Evolutionary conservation across 2,329 filamentous ascomycete species (phyloP), one percentile per base, ranked within the genome.

Genomic region (Colletotrichum chrysophilum): DNA sequence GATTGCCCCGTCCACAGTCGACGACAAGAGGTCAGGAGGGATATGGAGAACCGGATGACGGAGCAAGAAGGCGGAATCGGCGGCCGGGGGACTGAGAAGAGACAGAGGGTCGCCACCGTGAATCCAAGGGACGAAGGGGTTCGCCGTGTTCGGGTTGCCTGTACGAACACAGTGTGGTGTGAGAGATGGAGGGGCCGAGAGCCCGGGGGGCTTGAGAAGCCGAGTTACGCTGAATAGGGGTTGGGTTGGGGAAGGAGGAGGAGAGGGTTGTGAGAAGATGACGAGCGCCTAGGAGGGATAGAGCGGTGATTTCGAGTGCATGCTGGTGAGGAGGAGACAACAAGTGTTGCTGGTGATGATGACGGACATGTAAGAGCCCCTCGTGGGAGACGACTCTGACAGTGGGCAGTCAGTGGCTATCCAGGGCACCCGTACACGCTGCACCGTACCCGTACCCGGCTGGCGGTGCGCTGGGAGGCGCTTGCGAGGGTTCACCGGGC

Each of bases 281-380:
- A 75, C 30, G 61, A 60, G 56, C 18, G 60, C 61, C 61, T 75
- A 76, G 52, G 61, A 75, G 38, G 62, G 61, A 56, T 56, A 74
- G 66, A 56, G 52, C 43, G 48, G 48, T 38, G 66, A 62, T 75
- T 55, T 66, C 66, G 71, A 67, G 61, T 75, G 71, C 74, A 76
- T 76, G 65, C 62, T 75, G 71, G 62, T 48, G 71, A 74, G 70
- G 58, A 52, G 43, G 43, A 69, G 65, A 76, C 74, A 74, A 69
- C 48, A 13, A 30, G 13, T 34, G 70, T 69, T 69, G 65, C 64
- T 74, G n/a, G 74, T 24, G 58, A 74, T 30, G 58, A 74, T 76
- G 70, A 48, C 65, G 66, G 74, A 69, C 65, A 66, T 76, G 74
- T 76, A 74, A 74, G 74, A 74, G 64, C 32, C 73, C 70, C 56